Base-by-base conservation (phyloP, 2,329 filamentous ascomycete genomes). In the Penicillium fuscoglaucum region DNA sequence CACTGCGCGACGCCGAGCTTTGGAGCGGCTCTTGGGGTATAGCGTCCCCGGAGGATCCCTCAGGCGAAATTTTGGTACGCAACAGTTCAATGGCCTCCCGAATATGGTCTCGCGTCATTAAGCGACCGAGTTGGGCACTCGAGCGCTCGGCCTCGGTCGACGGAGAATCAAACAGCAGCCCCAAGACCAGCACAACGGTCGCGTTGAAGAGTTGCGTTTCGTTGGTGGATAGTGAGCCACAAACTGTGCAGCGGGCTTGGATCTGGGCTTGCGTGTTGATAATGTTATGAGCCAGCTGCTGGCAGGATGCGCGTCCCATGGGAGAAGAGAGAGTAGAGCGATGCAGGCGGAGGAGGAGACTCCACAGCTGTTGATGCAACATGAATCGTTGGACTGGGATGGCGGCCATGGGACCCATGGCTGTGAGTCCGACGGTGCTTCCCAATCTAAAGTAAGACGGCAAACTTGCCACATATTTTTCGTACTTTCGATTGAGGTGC, bases 361-460 rank as follows among this genome's bases (percentile, higher is more conserved):
- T 57, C 62, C 62, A 63, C 4, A 65, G 54, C 53, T 65, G 62
- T 43, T 65, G 61, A 41, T 65, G 61, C 19, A 65, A 40, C 57
- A 65, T 60, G 52, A 54, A 65, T 39, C 57, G 59, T 6, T 63
- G 59, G 7, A 63, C 57, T 6, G 61, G 61, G 28, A 61, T 58
- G 6, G 61, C 62, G 5, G 57, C 59, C 45, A 60, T 21, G 12
- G 61, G 54, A 31, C 62, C 61, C 3, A 48, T 50, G 41, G 57
- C 53, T 15, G 56, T 55, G 17, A 65, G 57, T 21, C 62, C 62
- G 29, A 57, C 41, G 1, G 40, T 53, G 37, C 57, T 63, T 19
- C 52, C 62, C 15, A 60, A 9, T 46, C 58, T 49, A 47, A 63
- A 65, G 29, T 61, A 45, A 2, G 54, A 50, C 10, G 61, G 62